Conservation (phyloP, 2,329 filamentous ascomycete genomes). For the Botrytis byssoidea region DNA sequence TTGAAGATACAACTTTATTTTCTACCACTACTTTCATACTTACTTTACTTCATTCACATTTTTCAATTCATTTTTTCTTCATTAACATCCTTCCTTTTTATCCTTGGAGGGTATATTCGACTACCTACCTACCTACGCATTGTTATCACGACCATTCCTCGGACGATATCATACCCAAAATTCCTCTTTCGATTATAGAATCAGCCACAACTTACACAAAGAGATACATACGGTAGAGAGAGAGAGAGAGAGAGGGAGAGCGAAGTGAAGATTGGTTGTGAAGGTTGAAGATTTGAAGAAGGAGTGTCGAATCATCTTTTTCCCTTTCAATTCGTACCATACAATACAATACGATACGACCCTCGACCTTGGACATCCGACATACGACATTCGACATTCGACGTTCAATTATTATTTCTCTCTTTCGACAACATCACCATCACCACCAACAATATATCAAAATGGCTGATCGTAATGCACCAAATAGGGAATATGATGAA, state of each 20-base stretch:
- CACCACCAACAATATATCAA: not conserved
- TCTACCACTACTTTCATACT: not conserved
- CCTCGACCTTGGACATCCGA: not conserved
- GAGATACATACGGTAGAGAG: not conserved
- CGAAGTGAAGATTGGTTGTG: slow-evolving; percentile 2
- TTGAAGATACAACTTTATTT: slow-evolving; percentile 1
- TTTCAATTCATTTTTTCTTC: not conserved
- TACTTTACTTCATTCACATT: not conserved
- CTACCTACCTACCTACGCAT: no score
- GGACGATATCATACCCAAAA: not conserved
- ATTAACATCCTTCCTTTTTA: not conserved
- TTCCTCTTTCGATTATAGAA: not conserved
- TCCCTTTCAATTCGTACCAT: not conserved
- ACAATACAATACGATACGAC: not conserved
- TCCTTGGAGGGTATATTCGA: not conserved
- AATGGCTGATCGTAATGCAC: slow-evolving; percentile 35
- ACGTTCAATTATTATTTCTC: not conserved
- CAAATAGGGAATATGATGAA: slow-evolving; percentile 53
- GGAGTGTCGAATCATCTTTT: not conserved
- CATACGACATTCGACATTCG: not conserved
- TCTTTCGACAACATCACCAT: slow-evolving; percentile 1
- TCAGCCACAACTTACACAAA: not conserved
- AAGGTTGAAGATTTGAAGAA: slow-evolving; percentile 4
- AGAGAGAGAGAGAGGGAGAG: not conserved
- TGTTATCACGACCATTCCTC: not conserved